Percentiles rank a stretch among this genome's conserved stretches.
Conservation (phyloP, 2,329 filamentous ascomycete species). For the Nemania bipapillata region DNA sequence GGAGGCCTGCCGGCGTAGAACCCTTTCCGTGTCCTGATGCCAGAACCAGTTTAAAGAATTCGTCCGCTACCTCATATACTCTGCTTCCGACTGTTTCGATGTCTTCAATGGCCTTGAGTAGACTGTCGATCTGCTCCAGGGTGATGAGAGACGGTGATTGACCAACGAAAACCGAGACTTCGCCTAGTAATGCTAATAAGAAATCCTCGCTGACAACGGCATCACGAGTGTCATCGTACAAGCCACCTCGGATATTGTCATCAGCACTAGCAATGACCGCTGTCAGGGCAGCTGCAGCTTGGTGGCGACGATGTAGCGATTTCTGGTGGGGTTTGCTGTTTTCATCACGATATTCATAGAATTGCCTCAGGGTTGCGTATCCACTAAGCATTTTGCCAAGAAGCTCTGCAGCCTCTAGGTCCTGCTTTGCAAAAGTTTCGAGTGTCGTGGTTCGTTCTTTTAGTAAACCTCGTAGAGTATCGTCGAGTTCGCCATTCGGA, state of each 20-base stretch:
- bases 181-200: slow-evolving; percentile 82
- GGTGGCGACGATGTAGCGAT: slow-evolving; percentile 71
- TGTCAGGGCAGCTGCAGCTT: slow-evolving; percentile 77
- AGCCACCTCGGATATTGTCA: slow-evolving; percentile 88
- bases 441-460: slow-evolving; percentile 77
- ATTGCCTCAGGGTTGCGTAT: slow-evolving; percentile 89
- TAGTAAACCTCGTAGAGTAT: slow-evolving; percentile 75
- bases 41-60: slow-evolving; percentile 80
- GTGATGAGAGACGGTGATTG: slow-evolving; percentile 67
- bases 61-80: slow-evolving; percentile 78
- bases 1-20: slow-evolving; percentile 72
- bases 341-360: slow-evolving; percentile 88
- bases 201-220: slow-evolving; percentile 90
- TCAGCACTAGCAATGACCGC: slow-evolving; percentile 87
- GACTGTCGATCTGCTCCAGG: slow-evolving; percentile 75
- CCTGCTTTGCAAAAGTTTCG: slow-evolving; percentile 75
- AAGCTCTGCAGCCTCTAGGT: slow-evolving; percentile 83
- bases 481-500: slow-evolving; percentile 75
- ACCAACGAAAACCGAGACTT: slow-evolving; percentile 81
- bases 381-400: slow-evolving; percentile 88
- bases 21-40: slow-evolving; percentile 74
- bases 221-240: slow-evolving; percentile 83
- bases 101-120: slow-evolving; percentile 70
- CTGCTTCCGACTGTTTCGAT: slow-evolving; percentile 77
- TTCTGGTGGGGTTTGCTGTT: slow-evolving; percentile 52